These are phyloP conservation scores for Aspergillus terreus DNA, from an alignment of 2,329 filamentous ascomycete species.

Conservation along the genomic window DNA sequence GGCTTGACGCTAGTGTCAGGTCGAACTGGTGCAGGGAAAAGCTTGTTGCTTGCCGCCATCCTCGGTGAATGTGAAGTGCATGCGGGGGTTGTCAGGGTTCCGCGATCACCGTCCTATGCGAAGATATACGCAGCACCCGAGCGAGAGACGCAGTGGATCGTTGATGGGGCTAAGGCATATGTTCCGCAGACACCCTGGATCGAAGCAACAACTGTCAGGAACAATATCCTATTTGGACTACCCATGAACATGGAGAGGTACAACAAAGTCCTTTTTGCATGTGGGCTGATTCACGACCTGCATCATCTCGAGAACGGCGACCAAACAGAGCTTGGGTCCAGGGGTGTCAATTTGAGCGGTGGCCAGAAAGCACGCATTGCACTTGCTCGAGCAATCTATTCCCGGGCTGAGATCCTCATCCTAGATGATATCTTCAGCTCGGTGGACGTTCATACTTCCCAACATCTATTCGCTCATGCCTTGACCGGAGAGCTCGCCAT, in stretches of 20 bases:
- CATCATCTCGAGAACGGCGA: constrained; percentile 70
- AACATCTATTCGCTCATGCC: constrained; percentile 71
- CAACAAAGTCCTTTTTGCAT: constrained; percentile 63
- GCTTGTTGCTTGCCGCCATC: constrained; percentile 67
- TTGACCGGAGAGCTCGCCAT: constrained; percentile 64
- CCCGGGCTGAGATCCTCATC: constrained; percentile 67
- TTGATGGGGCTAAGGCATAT: constrained; percentile 65
- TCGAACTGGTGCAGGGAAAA: constrained; percentile 75
- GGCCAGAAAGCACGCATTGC: constrained; percentile 78
- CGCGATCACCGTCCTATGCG: constrained; percentile 43
- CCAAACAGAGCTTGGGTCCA: constrained; percentile 71
- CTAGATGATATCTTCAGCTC: constrained; percentile 78
- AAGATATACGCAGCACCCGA: constrained; percentile 47
- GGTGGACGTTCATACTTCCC: constrained; percentile 73
- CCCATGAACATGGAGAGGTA: constrained; percentile 65
- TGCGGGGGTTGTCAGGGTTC: constrained; percentile 55
- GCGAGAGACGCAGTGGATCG: constrained; percentile 57
- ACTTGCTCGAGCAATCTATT: constrained; percentile 73
- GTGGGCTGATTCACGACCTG: constrained; percentile 69
- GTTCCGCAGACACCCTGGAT: constrained; percentile 77
- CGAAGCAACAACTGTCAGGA: constrained; percentile 69
- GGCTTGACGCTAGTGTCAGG: constrained; percentile 73
- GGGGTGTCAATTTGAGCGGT: constrained; percentile 76
- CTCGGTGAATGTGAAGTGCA: constrained; percentile 72
- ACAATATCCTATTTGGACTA: constrained; percentile 72